These are phyloP conservation scores for Phaffomyces antillensis DNA, from an alignment of 805 yeast genomes.

Conservation along the genomic window DNA sequence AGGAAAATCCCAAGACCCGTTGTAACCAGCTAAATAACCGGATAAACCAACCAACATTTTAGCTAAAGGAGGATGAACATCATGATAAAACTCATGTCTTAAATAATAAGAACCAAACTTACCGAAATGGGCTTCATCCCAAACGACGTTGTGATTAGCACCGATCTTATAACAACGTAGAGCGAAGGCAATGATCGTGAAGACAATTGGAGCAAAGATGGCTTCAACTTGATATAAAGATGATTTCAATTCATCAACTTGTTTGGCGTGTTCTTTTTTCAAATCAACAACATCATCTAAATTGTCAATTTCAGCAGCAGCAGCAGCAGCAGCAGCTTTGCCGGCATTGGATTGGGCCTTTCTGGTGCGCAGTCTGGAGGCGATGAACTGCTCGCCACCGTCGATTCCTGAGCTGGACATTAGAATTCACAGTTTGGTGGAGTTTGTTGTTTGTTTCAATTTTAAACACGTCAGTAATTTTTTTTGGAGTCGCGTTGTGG, in stretches of 20 bases:
- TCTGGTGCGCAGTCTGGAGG: conserved; percentile 17
- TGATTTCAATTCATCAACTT: conserved; percentile 13
- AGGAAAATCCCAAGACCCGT: conserved; percentile 85
- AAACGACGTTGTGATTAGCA: conserved; percentile 68
- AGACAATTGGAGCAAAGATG: conserved; percentile 49
- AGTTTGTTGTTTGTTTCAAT: too few species aligned
- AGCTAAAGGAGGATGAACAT: conserved; percentile 96
- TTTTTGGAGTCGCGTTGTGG: neutral
- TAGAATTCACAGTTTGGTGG: neutral
- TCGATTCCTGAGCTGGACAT: conserved; percentile 14
- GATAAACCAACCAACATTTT: conserved; percentile 86
- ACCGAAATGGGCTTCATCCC: conserved; percentile 99
- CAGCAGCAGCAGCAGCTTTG: neutral
- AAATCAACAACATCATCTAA: conserved; percentile 1
- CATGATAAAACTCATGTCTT: conserved; percentile 85
- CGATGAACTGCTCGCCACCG: conserved; percentile 9
- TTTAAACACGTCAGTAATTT: neutral
- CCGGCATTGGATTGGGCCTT: conserved; percentile 2
- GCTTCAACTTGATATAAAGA: conserved; percentile 19
- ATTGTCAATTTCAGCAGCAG: neutral
- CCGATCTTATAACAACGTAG: conserved; percentile 74
- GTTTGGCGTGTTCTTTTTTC: neutral
- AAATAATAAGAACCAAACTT: conserved; percentile 91
- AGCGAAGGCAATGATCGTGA: conserved; percentile 64
- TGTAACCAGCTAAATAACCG: conserved; percentile 79